These are phyloP conservation scores for Globisporangium nagaii DNA, from an alignment of 352 stramenopile species.

Conservation along the genomic window DNA sequence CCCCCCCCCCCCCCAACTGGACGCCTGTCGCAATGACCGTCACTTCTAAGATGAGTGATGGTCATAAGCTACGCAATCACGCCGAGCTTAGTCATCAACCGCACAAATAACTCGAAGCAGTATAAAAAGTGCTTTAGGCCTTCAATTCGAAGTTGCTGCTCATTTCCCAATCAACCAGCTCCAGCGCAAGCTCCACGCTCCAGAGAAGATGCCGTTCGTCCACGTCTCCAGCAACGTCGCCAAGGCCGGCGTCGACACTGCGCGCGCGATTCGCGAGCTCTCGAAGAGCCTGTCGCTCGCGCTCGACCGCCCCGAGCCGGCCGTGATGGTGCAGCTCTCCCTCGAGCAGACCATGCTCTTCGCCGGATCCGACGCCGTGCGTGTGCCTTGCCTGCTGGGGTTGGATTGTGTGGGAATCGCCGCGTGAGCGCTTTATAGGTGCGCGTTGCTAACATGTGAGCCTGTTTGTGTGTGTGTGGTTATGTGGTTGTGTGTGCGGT, in stretches of 20 bases:
- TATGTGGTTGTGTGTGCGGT: not conserved
- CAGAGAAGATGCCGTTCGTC: conserved; percentile 23
- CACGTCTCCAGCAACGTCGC: conserved; percentile 23
- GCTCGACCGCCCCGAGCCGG: conserved; percentile 11
- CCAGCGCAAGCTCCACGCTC: no score
- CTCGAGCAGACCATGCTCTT: conserved; percentile 21
- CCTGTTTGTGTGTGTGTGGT: not conserved
- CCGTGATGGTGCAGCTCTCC: conserved; percentile 19
- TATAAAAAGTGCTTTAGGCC: not conserved
- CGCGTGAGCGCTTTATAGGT: not conserved
- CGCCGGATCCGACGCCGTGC: conserved; percentile 15
- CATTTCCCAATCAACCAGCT: conserved; percentile 11
- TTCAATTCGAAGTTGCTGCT: no score
- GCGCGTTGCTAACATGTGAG: not conserved
- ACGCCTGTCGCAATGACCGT: no score
- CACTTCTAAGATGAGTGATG: no score
- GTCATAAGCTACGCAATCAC: no score
- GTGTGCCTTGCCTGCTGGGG: no score
- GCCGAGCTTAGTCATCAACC: no score
- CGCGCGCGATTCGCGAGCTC: conserved; percentile 6
- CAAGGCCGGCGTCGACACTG: conserved; percentile 9
- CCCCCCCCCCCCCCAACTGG: no score
- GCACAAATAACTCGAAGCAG: not conserved
- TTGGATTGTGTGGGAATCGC: no score
- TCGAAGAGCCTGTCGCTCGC: conserved; percentile 15